Conservation (phyloP, 164 flowering plant species). For the Aristolochia californica region DNA sequence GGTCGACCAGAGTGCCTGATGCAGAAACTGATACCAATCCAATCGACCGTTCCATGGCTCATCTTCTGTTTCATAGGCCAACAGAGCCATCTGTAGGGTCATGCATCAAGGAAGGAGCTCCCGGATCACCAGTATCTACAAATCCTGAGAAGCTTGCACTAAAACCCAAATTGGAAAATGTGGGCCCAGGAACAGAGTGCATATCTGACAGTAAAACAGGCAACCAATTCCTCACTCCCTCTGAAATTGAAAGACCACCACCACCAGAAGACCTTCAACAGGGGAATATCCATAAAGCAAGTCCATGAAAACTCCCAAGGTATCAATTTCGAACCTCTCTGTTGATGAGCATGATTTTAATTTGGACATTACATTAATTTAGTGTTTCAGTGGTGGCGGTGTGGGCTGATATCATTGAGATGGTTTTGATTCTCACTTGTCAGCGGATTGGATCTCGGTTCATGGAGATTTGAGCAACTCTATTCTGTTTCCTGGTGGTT, state of each 20-base stretch:
- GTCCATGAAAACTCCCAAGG: constrained; percentile 16
- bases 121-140: constrained; percentile 34
- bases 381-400: constrained; percentile 2
- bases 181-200: constrained; percentile 15
- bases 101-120: constrained; percentile 15
- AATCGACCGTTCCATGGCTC: constrained; percentile 75
- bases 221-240: constrained; percentile 13
- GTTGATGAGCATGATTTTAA: background rate
- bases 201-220: constrained; percentile 16
- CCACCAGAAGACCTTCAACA: constrained; percentile 14
- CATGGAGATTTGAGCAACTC: too few relatives aligned
- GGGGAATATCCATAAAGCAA: constrained; percentile 17
- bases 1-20: constrained; percentile 28
- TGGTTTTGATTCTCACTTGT: constrained; percentile 26
- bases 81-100: constrained; percentile 29
- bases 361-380: background rate
- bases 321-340: too few relatives aligned
- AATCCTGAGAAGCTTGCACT: constrained; percentile 14
- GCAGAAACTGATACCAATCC: constrained; percentile 77
- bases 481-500: too few relatives aligned
- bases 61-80: constrained; percentile 72
- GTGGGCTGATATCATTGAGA: constrained; percentile 36
- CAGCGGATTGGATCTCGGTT: constrained; percentile 30
- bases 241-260: constrained; percentile 15
- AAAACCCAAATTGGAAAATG: constrained; percentile 12